Percentiles rank a stretch among this genome's conserved stretches.
Evolutionary conservation across 306 rosid genomes (phyloP).

Genomic region (Cucumis melo): DNA sequence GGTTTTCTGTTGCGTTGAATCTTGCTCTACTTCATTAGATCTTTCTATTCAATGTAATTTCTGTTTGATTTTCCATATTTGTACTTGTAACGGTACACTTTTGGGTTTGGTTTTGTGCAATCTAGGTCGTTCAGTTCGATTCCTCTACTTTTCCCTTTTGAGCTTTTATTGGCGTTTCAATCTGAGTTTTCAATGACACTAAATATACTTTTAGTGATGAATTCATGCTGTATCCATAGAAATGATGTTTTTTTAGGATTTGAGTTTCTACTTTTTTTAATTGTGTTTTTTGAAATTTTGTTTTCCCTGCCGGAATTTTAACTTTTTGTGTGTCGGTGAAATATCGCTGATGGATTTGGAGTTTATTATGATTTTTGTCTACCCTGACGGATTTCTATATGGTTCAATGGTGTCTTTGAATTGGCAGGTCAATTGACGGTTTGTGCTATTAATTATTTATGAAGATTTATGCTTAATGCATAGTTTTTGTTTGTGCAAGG

Average conservation of each 20-base stretch:
- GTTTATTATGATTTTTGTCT: background rate
- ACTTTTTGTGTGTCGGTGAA: background rate
- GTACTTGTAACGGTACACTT: background rate
- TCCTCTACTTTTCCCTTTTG: background rate
- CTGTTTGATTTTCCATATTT: background rate
- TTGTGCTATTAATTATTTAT: background rate
- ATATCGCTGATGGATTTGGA: background rate
- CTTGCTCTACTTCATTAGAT: slow-evolving; percentile 11
- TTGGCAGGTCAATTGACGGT: background rate
- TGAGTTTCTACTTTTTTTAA: background rate
- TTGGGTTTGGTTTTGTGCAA: slow-evolving; percentile 1
- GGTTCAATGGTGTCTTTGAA: background rate
- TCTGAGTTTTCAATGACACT: background rate
- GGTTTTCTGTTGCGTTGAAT: slow-evolving; percentile 5
- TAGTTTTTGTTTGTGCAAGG: background rate
- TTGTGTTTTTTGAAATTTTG: background rate
- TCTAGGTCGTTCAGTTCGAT: background rate
- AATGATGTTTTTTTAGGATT: background rate
- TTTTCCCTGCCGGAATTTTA: background rate
- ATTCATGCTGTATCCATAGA: background rate
- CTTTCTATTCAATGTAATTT: slow-evolving; percentile 1
- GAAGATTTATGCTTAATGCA: background rate
- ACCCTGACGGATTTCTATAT: slow-evolving; percentile 2
- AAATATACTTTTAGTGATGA: background rate
- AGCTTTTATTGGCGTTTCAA: background rate